Base-by-base conservation (phyloP, 2,329 filamentous ascomycete genomes). In the Coniella vitis region DNA sequence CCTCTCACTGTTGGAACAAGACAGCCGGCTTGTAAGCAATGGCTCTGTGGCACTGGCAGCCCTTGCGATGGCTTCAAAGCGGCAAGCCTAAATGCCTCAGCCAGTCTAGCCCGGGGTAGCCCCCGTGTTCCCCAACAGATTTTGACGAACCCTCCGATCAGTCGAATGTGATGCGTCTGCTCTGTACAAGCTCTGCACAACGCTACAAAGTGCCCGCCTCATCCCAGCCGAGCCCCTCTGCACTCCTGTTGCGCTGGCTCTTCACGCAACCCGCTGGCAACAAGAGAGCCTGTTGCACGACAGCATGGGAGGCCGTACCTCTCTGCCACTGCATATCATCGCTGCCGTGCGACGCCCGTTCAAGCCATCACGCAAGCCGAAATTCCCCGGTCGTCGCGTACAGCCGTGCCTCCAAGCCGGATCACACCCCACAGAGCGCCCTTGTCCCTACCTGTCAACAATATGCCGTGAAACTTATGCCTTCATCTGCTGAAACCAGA, bases 361-460 rank as follows among this genome's bases (percentile, higher is more conserved):
- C 57, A 60, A 57, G 53, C 25, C 56, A 58, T 56, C 58, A 58
- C 57, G 60, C 57, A 58, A 45, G 40, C 49, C 53, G 45, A 53
- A 54, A 55, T 40, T 48, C 53, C 61, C 64, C 64, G 62, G 62
- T 63, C 63, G 56, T 61, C 62, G 65, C 62, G 60, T 54, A 63
- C 59, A 64, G 55, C 63, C 63, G 63, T 45, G 52, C 41, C 49
- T 57, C 55, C 56, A 57, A 53, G 52, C 47, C 55, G 54, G 19
- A 58, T 59, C 52, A 48, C 55, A 59, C 60, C 47, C 42, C 53
- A 38, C 51, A 20, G 50, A 50, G 44, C 49, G 43, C 49, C 54
- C 51, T 45, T 40, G 45, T 53, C 48, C 52, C 38, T 59, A 53
- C 61, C 60, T 64, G 61, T 62, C 60, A 63, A 61, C 53, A 59